These are phyloP conservation scores for Tripterygium wilfordii DNA, from an alignment of 177 flowering plant genomes.

Conservation along the genomic window DNA sequence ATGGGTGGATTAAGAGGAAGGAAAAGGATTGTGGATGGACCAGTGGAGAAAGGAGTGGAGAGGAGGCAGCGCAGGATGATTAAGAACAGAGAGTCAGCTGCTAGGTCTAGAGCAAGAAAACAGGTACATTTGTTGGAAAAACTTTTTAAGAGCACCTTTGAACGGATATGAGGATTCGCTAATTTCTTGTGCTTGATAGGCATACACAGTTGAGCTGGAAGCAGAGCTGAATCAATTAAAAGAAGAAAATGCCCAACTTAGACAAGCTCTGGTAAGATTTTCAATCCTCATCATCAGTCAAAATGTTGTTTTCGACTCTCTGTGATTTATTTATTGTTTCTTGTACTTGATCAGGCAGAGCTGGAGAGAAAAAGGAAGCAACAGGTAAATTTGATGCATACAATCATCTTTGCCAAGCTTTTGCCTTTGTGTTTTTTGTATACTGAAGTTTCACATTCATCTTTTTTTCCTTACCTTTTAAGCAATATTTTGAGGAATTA, in stretches of 20 bases:
- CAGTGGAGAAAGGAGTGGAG: conserved; percentile 89
- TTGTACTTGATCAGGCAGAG: conserved; percentile 46
- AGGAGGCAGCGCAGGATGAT: conserved; percentile 94
- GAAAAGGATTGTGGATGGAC: conserved; percentile 70
- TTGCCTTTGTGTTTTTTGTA: too few relatives aligned
- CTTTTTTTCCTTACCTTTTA: too few relatives aligned
- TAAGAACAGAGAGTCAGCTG: conserved; percentile 94
- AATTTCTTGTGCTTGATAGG: conserved; percentile 32
- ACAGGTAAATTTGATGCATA: conserved; percentile 41
- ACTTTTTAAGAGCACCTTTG: not conserved
- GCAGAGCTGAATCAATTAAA: conserved; percentile 81
- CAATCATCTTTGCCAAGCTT: not conserved
- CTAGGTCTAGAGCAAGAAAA: conserved; percentile 87
- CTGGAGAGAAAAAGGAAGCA: conserved; percentile 50
- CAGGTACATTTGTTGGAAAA: conserved; percentile 64
- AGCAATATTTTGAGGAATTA: conserved; percentile 32
- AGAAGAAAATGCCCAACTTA: conserved; percentile 75
- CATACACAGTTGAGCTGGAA: conserved; percentile 92
- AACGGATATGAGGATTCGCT: not conserved
- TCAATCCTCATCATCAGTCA: not conserved
- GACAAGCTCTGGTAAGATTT: conserved; percentile 54
- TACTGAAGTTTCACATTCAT: too few relatives aligned
- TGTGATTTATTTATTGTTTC: not conserved
- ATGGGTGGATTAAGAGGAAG: conserved; percentile 49
- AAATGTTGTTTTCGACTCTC: too few relatives aligned